Conservation (phyloP, 129 eudicot genomes). For the Logfia minima region DNA sequence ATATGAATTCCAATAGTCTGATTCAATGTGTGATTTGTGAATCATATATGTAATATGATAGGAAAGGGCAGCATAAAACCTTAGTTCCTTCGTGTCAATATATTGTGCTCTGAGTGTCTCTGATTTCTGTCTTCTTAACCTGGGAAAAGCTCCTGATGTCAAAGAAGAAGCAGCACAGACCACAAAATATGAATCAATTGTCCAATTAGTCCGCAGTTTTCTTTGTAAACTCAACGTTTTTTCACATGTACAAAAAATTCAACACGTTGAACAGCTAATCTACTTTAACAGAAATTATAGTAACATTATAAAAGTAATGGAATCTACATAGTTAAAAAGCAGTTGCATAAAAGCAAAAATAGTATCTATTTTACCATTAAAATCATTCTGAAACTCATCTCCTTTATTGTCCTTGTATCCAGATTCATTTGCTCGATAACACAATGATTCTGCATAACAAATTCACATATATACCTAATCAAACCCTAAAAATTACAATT, state of each 20-base stretch:
- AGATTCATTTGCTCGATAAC: constrained; percentile 42
- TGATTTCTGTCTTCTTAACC: constrained; percentile 76
- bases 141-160: constrained; percentile 64
- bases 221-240: neutral
- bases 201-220: constrained; percentile 8
- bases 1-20: neutral
- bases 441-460: constrained; percentile 25
- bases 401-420: constrained; percentile 35
- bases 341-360: neutral
- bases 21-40: constrained; percentile 11
- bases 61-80: constrained; percentile 34
- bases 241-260: constrained; percentile 16
- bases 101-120: constrained; percentile 86
- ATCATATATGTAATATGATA: neutral
- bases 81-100: constrained; percentile 75
- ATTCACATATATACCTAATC: neutral
- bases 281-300: neutral
- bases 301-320: constrained; percentile 4
- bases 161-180: constrained; percentile 26
- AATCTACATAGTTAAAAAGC: neutral
- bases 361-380: constrained; percentile 34
- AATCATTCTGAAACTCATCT: constrained; percentile 29
- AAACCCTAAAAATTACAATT: neutral
- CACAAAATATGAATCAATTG: constrained; percentile 21
- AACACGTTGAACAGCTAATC: neutral